phyloP scores from a whole-genome alignment of 257 asterid species.

The Solanum peruvianum region DNA sequence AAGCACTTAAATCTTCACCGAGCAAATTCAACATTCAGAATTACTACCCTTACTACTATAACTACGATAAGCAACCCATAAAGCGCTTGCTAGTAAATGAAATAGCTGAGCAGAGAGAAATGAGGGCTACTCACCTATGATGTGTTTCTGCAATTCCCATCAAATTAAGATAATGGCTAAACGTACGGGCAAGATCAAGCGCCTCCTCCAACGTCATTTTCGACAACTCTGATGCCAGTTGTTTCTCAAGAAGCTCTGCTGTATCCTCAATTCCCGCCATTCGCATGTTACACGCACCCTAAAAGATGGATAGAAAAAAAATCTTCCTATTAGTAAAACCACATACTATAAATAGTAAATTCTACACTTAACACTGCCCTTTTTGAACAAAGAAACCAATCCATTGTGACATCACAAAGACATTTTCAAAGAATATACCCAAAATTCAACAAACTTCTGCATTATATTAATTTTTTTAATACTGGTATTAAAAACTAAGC shows the following conservation, averaged over 20 bases:
- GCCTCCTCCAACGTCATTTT: slow-evolving; percentile 92
- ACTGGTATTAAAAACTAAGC: not conserved
- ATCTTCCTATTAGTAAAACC: slow-evolving; percentile 3
- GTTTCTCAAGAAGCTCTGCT: slow-evolving; percentile 90
- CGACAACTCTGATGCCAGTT: slow-evolving; percentile 67
- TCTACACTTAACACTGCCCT: not conserved
- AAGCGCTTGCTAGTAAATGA: not conserved
- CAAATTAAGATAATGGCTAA: slow-evolving; percentile 83
- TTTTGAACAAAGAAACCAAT: not conserved
- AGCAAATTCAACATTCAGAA: not conserved
- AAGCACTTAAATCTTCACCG: not conserved
- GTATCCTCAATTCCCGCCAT: slow-evolving; percentile 80
- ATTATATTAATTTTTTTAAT: not conserved
- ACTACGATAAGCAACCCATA: not conserved
- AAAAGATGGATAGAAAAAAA: not conserved
- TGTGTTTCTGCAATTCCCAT: slow-evolving; percentile 95
- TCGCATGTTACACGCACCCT: slow-evolving; percentile 95
- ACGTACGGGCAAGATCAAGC: slow-evolving; percentile 69
- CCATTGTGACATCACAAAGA: not conserved
- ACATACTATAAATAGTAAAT: not conserved
- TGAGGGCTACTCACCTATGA: slow-evolving; percentile 43
- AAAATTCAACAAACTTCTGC: not conserved
- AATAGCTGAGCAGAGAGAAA: not conserved
- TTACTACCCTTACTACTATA: not conserved
- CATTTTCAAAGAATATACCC: not conserved